phyloP scores from a whole-genome alignment of 1,139 yeast genomes.

The Suhomyces choctaworum region DNA sequence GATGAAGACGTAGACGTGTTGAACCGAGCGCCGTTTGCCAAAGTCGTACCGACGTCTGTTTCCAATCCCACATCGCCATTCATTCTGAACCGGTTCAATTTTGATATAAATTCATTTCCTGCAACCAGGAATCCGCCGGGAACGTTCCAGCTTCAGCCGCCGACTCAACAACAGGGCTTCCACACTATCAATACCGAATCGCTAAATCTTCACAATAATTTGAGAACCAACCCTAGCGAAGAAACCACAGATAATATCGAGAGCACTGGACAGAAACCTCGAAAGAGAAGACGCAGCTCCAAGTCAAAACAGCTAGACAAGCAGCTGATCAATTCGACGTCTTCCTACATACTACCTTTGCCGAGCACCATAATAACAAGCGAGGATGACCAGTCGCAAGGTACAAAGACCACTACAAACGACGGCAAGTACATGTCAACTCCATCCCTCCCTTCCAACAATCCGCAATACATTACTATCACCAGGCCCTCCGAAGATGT shows the following conservation, averaged over 20 bases:
- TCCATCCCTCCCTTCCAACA: constrained; percentile 5
- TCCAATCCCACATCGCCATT: constrained; percentile 19
- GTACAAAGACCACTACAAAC: constrained; percentile 1
- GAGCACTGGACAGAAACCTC: constrained; percentile 4
- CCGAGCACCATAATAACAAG: constrained; percentile 17
- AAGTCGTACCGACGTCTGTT: constrained; percentile 2
- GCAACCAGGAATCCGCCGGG: constrained; percentile 3
- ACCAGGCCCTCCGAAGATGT: constrained; percentile 9
- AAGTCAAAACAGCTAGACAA: constrained; percentile 12
- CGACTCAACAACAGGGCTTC: constrained; percentile 3
- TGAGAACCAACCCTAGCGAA: constrained; percentile 6
- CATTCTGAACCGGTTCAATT: constrained; percentile 17
- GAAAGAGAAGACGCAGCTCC: constrained; percentile 10
- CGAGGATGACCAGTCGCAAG: constrained; percentile 9
- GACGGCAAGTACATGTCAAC: constrained; percentile 6
- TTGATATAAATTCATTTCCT: constrained; percentile 15
- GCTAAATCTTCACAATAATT: constrained; percentile 3
- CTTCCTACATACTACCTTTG: constrained; percentile 21
- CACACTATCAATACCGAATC: constrained; percentile 11
- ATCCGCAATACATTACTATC: constrained; percentile 7
- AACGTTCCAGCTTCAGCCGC: constrained; percentile 5
- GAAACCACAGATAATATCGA: constrained; percentile 4
- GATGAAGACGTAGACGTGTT: constrained; percentile 13
- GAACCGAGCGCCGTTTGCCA: constrained; percentile 9
- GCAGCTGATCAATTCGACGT: constrained; percentile 6